Evolutionary conservation across 192 early-diverging fungal genomes (phyloP).

Genomic region (Diversispora eburnea): DNA sequence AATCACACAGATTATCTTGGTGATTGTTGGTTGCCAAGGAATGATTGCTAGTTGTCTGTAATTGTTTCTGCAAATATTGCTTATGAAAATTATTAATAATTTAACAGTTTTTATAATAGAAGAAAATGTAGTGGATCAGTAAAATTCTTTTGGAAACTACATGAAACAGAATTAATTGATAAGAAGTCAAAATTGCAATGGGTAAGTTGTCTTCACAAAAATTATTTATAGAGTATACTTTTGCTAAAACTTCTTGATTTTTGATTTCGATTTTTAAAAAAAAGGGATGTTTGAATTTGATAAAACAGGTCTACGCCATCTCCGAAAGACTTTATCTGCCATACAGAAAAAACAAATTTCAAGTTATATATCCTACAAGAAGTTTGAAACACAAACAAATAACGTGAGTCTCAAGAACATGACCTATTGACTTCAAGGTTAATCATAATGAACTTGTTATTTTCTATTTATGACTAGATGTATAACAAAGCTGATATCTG

Average conservation of each 20-base stretch:
- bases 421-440: conserved; percentile 1
- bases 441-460: conserved; percentile 7
- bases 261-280: conserved; percentile 2
- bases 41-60: too few species aligned
- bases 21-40: too few species aligned
- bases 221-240: conserved; percentile 17
- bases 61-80: not conserved
- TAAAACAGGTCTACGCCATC: not conserved
- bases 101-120: not conserved
- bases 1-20: not conserved
- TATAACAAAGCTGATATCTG: conserved; percentile 1
- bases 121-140: not conserved
- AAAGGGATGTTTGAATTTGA: conserved; percentile 19
- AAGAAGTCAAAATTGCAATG: conserved; percentile 15
- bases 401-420: not conserved
- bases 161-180: conserved; percentile 13
- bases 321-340: not conserved
- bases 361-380: conserved; percentile 4
- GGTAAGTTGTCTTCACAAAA: conserved; percentile 25
- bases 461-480: conserved; percentile 3
- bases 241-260: not conserved
- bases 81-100: too few species aligned
- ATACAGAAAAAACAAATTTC: conserved; percentile 19
- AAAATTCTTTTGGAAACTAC: conserved; percentile 19
- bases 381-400: conserved; percentile 12